Percentiles rank a stretch among this genome's conserved stretches.
These are phyloP conservation scores for Melastoma malabathricum DNA, from an alignment of 345 rosid species.

Conservation along the genomic window DNA sequence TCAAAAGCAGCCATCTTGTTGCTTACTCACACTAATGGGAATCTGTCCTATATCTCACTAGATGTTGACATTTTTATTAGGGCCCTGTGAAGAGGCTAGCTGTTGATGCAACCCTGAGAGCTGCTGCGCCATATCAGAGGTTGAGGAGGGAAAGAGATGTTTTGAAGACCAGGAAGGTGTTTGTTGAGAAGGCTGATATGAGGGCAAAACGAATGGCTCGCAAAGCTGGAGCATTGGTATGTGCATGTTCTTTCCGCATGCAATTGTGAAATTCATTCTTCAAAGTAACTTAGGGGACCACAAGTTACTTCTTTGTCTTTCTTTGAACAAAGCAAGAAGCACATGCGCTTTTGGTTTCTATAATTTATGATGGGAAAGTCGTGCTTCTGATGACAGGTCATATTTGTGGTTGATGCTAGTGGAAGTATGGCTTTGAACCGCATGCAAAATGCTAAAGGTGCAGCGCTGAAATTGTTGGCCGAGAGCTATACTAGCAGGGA, in stretches of 20 bases:
- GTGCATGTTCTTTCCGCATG: constrained; percentile 1
- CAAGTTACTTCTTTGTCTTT: not conserved
- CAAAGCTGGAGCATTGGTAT: constrained; percentile 98
- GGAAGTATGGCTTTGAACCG: constrained; percentile 98
- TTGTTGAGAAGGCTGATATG: constrained; percentile 92
- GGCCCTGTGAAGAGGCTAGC: constrained; percentile 93
- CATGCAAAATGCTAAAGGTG: constrained; percentile 99
- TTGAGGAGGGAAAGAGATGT: constrained; percentile 70
- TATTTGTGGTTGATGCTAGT: constrained; percentile 96
- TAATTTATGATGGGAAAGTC: constrained; percentile 3
- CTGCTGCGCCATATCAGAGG: constrained; percentile 96
- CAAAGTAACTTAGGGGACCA: not conserved
- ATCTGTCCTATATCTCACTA: too few relatives aligned
- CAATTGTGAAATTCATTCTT: not conserved
- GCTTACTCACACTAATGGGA: too few relatives aligned
- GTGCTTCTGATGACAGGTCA: constrained; percentile 40
- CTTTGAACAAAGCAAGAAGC: not conserved
- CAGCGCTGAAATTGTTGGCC: constrained; percentile 82
- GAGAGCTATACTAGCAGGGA: constrained; percentile 99
- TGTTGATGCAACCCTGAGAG: constrained; percentile 97
- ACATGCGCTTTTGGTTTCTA: constrained; percentile 6
- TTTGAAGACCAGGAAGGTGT: constrained; percentile 65
- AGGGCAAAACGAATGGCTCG: constrained; percentile 98
- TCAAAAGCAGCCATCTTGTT: too few relatives aligned
- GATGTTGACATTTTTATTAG: constrained; percentile 18